These are phyloP conservation scores for Penicillium sp. DNA, from an alignment of 2,329 filamentous ascomycete genomes.

Conservation along the genomic window DNA sequence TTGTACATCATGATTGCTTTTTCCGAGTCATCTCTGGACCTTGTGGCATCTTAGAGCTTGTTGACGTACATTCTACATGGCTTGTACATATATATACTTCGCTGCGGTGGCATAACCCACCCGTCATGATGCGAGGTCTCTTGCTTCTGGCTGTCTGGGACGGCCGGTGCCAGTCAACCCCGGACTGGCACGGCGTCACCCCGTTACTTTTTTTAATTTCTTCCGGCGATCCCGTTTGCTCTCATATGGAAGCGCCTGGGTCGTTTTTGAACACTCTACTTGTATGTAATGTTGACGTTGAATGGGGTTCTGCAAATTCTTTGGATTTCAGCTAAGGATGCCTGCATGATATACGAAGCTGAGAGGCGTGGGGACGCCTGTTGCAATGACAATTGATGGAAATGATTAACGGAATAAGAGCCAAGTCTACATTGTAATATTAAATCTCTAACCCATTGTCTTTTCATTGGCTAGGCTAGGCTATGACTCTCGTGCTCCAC, in stretches of 20 bases:
- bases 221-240: conserved; percentile 5
- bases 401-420: conserved; percentile 6
- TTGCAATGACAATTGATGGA: conserved; percentile 21
- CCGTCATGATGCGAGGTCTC: neutral
- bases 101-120: conserved; percentile 22
- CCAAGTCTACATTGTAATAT: neutral
- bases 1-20: conserved; percentile 19
- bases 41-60: conserved; percentile 18
- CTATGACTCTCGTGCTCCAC: neutral
- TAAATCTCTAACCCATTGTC: neutral
- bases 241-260: conserved; percentile 1
- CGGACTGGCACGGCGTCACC: neutral
- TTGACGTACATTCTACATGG: conserved; percentile 28
- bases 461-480: neutral
- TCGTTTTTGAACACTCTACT: conserved; percentile 10
- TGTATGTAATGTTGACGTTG: conserved; percentile 28
- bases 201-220: conserved; percentile 5
- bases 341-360: conserved; percentile 20
- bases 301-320: conserved; percentile 3
- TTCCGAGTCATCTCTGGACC: conserved; percentile 14
- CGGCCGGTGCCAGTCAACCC: neutral
- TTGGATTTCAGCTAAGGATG: conserved; percentile 11
- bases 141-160: conserved; percentile 3
- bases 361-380: conserved; percentile 6
- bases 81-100: conserved; percentile 38